These are phyloP conservation scores for Trichoderma aggressivum DNA, from an alignment of 2,329 filamentous ascomycete genomes.

Conservation along the genomic window DNA sequence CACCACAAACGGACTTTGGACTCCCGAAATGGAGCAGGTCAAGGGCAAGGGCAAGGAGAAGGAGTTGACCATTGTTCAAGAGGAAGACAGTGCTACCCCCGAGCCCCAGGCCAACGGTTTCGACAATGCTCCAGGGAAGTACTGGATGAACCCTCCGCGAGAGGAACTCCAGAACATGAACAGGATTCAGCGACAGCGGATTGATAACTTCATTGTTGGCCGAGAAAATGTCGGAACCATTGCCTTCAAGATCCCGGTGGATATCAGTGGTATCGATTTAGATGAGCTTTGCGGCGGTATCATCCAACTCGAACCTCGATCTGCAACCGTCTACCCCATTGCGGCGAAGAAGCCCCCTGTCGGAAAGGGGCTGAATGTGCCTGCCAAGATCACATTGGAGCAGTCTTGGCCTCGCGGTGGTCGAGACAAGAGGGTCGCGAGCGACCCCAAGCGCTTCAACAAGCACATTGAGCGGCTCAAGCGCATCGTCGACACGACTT, in stretches of 20 bases:
- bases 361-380: constrained; percentile 89
- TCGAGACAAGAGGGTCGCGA: constrained; percentile 52
- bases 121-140: constrained; percentile 63
- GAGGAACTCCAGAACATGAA: constrained; percentile 77
- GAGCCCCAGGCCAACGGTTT: constrained; percentile 28
- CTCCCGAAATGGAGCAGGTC: constrained; percentile 67
- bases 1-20: constrained; percentile 33
- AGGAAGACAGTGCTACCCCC: constrained; percentile 52
- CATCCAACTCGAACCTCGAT: constrained; percentile 71
- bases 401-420: constrained; percentile 82
- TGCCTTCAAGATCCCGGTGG: constrained; percentile 75
- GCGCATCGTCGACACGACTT: constrained; percentile 75
- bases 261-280: constrained; percentile 74
- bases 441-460: constrained; percentile 61
- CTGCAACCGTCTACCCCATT: constrained; percentile 82
- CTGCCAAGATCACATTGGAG: constrained; percentile 79
- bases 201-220: constrained; percentile 76
- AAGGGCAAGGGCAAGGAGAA: constrained; percentile 73
- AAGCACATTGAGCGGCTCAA: constrained; percentile 83
- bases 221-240: constrained; percentile 78
- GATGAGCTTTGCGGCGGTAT: constrained; percentile 77
- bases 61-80: constrained; percentile 74
- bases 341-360: constrained; percentile 73
- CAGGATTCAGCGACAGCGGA: constrained; percentile 70
- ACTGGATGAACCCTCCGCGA: constrained; percentile 79